A percentile compares a stretch with the other conserved stretches of the same genome.
These are phyloP conservation scores for Lantana camara DNA, from an alignment of 257 asterid species.

Conservation along the genomic window DNA sequence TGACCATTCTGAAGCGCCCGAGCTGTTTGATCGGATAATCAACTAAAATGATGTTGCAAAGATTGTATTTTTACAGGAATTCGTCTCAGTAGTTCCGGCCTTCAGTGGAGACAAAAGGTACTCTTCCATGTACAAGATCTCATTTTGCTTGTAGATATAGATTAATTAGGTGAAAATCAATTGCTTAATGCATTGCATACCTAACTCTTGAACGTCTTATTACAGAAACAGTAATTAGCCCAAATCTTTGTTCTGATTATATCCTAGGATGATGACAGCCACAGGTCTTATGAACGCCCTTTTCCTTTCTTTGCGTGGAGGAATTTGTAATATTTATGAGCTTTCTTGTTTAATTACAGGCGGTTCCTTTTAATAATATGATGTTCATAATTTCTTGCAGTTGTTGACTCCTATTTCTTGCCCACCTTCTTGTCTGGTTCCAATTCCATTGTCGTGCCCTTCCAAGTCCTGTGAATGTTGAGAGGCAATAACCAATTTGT, in stretches of 20 bases:
- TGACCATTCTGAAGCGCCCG: conserved; percentile 31
- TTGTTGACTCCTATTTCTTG: conserved; percentile 8
- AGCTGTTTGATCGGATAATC: conserved; percentile 40
- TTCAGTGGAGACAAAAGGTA: conserved; percentile 9
- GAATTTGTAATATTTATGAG: neutral
- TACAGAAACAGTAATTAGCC: neutral
- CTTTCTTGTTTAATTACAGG: neutral
- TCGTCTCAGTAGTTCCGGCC: neutral
- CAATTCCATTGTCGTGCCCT: conserved; percentile 15
- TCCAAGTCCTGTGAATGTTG: neutral
- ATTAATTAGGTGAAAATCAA: neutral
- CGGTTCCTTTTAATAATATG: neutral
- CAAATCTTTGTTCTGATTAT: neutral
- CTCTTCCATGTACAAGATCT: conserved; percentile 16
- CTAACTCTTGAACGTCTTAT: conserved; percentile 18
- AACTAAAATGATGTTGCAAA: neutral
- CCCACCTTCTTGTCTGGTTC: conserved; percentile 27
- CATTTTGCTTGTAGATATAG: neutral
- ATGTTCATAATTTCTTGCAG: neutral
- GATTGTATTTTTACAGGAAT: neutral
- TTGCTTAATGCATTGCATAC: neutral
- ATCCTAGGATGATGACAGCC: conserved; percentile 13
- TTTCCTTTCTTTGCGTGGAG: conserved; percentile 13
- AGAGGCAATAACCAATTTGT: neutral
- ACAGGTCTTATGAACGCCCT: neutral